phyloP scores from a whole-genome alignment of 177 flowering plant species.

The Vitis hybrid region DNA sequence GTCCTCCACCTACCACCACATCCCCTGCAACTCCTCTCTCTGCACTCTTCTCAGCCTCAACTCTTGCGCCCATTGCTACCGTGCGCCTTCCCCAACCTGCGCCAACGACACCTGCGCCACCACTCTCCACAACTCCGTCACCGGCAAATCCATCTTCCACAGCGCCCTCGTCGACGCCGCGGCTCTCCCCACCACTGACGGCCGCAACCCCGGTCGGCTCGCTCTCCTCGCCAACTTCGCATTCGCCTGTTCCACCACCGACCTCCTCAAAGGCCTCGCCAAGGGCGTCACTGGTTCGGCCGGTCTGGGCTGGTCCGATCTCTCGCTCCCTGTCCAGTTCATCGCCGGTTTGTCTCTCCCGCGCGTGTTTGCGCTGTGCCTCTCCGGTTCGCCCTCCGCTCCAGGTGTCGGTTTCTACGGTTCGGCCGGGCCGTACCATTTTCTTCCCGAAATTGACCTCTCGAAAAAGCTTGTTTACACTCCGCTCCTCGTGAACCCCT shows the following conservation, averaged over 20 bases:
- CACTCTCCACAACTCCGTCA: conserved; percentile 24
- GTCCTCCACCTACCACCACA: conserved; percentile 23
- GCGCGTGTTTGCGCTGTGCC: conserved; percentile 31
- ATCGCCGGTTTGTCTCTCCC: conserved; percentile 12
- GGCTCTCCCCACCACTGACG: conserved; percentile 26
- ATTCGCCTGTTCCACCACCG: conserved; percentile 25
- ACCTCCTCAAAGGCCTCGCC: conserved; percentile 23
- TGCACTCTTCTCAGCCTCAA: conserved; percentile 18
- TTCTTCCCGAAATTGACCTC: conserved; percentile 24
- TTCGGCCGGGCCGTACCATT: conserved; percentile 31
- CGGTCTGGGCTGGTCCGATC: conserved; percentile 31
- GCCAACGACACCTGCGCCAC: conserved; percentile 26
- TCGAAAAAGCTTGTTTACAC: conserved; percentile 33
- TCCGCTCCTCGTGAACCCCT: conserved; percentile 31
- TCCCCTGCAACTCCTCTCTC: conserved; percentile 31
- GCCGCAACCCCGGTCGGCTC: conserved; percentile 24
- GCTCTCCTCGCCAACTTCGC: conserved; percentile 19
- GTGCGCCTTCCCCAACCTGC: conserved; percentile 22
- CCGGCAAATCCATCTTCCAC: conserved; percentile 7
- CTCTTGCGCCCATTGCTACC: conserved; percentile 19
- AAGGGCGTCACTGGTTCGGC: conserved; percentile 21
- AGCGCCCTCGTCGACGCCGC: conserved; percentile 17
- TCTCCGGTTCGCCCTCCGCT: conserved; percentile 31
- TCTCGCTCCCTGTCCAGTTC: conserved; percentile 33
- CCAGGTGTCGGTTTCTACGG: conserved; percentile 43